Percentiles rank a stretch among this genome's conserved stretches.
Conservation (phyloP, 768 basidiomycete genomes). For the Pleurotus ostreatus region DNA sequence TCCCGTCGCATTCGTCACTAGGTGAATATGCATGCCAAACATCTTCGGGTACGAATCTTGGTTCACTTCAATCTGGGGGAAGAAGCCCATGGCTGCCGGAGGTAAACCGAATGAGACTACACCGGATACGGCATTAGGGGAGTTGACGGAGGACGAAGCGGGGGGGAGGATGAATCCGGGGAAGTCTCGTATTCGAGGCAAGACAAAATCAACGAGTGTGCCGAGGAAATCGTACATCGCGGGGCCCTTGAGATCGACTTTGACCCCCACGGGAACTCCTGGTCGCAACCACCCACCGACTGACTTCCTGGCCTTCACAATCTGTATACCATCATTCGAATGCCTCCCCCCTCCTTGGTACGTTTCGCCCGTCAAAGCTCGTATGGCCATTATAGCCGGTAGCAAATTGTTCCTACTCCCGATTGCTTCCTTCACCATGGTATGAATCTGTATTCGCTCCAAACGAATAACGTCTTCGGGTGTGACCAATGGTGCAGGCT, state of each 20-base stretch:
- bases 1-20: constrained; percentile 84
- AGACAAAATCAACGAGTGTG: constrained; percentile 86
- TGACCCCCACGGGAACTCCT: constrained; percentile 79
- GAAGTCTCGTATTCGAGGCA: constrained; percentile 93
- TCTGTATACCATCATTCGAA: constrained; percentile 70
- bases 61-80: constrained; percentile 96
- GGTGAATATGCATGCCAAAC: constrained; percentile 93
- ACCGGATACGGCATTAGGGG: constrained; percentile 76
- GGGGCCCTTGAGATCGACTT: constrained; percentile 86
- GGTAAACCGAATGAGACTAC: constrained; percentile 89
- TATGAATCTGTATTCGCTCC: constrained; percentile 83
- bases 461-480: constrained; percentile 69
- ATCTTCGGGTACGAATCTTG: constrained; percentile 81
- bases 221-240: constrained; percentile 95
- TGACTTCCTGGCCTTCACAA: constrained; percentile 65
- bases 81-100: constrained; percentile 80
- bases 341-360: constrained; percentile 68
- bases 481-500: constrained; percentile 61
- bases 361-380: constrained; percentile 84
- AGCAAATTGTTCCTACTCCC: constrained; percentile 68
- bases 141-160: constrained; percentile 61
- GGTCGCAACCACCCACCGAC: constrained; percentile 83
- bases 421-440: constrained; percentile 80
- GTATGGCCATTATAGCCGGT: constrained; percentile 82
- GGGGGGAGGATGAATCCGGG: constrained; percentile 78